Evolutionary conservation across 768 basidiomycete genomes (phyloP), one percentile per base, ranked within the genome.

Genomic region (Pisolithus albus): DNA sequence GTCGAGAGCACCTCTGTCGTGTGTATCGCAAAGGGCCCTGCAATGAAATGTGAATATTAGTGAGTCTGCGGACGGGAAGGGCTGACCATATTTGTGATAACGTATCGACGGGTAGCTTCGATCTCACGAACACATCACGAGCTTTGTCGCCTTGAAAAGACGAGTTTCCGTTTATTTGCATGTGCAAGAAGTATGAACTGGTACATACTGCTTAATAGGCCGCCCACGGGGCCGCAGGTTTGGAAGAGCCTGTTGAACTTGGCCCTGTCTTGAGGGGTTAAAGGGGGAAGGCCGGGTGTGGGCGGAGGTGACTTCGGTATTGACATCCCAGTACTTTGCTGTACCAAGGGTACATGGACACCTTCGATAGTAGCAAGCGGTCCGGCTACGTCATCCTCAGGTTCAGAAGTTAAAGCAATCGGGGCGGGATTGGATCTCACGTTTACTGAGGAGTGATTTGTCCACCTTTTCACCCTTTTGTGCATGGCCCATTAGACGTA

Each of bases 1-100:
- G 66, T 99, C 96, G 53, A 99, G 83, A 11, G 78, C 73, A 47
- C 96, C 95, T 54, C 96, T 80, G 58, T 88, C 81, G 68, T 94
- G 88, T 4, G 93, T 94, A 67, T 99, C 96, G n/a, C 94, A 88
- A 37, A 99, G 79, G 56, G 78, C 86, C 94, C 93, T 96, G 59
- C 3, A 46, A 47, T 38, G 39, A 37, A 47, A 18, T 32, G 43
- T 24, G 19, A 50, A 50, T 6, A 40, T 10, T 36, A 19, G 11
- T 19, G n/a, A 21, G 15, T 24, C 28, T n/a, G 26, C 49, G 10
- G 15, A 52, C 50, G 7, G 18, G 7, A 47, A 24, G 51, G 18
- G 62, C 81, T 50, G 52, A 91, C 95, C 96, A 99, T 71, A 98
- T 94, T 64, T 92, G 88, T 32, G 87, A 83, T 23, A 99, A 79